Evolutionary conservation across 148 eudicot species (phyloP).

Genomic region (Fagopyrum homotropicum): DNA sequence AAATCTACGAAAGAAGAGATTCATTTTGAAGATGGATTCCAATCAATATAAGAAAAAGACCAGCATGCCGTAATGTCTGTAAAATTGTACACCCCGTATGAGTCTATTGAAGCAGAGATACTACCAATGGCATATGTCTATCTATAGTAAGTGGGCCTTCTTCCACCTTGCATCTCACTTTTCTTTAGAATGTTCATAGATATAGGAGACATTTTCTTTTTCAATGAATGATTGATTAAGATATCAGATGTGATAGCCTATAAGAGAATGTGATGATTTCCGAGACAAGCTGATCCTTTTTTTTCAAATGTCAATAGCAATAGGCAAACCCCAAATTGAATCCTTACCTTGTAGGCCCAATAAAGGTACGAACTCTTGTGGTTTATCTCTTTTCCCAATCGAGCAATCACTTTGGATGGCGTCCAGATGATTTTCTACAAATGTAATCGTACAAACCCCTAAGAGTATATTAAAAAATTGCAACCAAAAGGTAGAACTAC

Average conservation of each 20-base stretch:
- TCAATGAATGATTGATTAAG: too few relatives aligned
- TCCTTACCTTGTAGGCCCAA: slow-evolving; percentile 83
- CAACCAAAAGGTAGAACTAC: not conserved
- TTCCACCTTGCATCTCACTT: too few relatives aligned
- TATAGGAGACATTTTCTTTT: too few relatives aligned
- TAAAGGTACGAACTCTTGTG: slow-evolving; percentile 83
- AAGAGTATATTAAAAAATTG: not conserved
- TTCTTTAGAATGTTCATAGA: too few relatives aligned
- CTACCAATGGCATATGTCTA: too few relatives aligned
- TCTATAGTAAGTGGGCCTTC: too few relatives aligned
- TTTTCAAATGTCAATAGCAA: not conserved
- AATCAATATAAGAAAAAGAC: not conserved
- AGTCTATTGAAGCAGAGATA: not conserved
- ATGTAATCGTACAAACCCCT: not conserved
- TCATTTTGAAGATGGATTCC: not conserved
- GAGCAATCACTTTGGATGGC: slow-evolving; percentile 85
- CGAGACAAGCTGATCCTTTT: too few relatives aligned
- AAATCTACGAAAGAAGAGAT: not conserved
- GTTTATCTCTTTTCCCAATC: slow-evolving; percentile 90
- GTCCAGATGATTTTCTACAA: slow-evolving; percentile 74
- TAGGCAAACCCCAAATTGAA: slow-evolving; percentile 1
- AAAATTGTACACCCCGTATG: not conserved
- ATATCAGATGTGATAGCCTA: too few relatives aligned
- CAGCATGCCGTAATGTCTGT: not conserved
- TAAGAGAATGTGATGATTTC: too few relatives aligned